phyloP scores from a whole-genome alignment of 352 stramenopile genomes.

The Globisporangium abappressorium region DNA sequence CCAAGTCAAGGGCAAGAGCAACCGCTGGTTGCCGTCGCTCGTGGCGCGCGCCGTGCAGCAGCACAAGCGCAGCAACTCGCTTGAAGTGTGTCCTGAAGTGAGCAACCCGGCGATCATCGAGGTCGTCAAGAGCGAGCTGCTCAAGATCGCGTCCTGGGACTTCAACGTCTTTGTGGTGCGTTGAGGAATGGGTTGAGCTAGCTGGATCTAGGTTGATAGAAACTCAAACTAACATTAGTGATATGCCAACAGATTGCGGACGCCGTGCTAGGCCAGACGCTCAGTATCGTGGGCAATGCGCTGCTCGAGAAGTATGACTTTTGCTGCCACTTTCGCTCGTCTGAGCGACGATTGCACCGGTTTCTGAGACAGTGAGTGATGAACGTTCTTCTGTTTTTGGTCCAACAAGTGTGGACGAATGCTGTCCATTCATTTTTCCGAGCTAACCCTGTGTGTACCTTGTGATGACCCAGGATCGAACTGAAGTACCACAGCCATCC shows the following conservation, averaged over 20 bases:
- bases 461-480: constrained; percentile 33
- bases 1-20: constrained; percentile 12
- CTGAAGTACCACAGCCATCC: constrained; percentile 65
- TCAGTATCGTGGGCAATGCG: constrained; percentile 74
- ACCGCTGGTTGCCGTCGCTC: constrained; percentile 40
- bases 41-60: constrained; percentile 23
- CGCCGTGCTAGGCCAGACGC: constrained; percentile 48
- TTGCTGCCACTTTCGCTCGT: constrained; percentile 56
- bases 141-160: constrained; percentile 55
- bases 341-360: constrained; percentile 42
- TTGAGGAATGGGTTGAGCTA: neutral
- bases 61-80: constrained; percentile 26
- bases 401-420: neutral
- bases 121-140: constrained; percentile 49
- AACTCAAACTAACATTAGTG: neutral
- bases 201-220: neutral
- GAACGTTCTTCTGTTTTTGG: neutral
- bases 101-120: constrained; percentile 40
- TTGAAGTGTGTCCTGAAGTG: constrained; percentile 62
- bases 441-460: neutral
- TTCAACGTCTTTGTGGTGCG: constrained; percentile 62
- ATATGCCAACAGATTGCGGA: constrained; percentile 31
- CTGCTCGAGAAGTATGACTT: constrained; percentile 74
- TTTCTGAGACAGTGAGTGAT: constrained; percentile 56
- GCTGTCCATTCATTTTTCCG: neutral